Conservation (phyloP, 306 rosid species). For the Crataegus laevigata region DNA sequence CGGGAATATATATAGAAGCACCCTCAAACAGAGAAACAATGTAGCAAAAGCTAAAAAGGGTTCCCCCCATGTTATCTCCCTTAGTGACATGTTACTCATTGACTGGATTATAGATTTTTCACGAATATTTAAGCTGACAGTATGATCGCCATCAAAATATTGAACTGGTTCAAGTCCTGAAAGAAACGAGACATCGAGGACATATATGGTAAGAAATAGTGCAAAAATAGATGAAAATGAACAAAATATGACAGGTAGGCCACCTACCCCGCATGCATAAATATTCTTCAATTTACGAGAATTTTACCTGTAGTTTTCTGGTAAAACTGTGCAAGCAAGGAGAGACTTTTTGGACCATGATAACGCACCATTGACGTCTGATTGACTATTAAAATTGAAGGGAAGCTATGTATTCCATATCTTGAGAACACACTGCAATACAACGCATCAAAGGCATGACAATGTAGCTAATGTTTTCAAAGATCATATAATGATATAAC, state of each 20-base stretch:
- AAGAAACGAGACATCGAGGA: neutral
- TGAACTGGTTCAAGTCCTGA: conserved; percentile 50
- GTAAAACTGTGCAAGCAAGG: conserved; percentile 46
- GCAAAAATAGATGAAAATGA: neutral
- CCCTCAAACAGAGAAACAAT: conserved; percentile 53
- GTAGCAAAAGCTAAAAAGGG: conserved; percentile 47
- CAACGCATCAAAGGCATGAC: conserved; percentile 2
- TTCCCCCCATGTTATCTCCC: conserved; percentile 38
- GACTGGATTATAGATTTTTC: conserved; percentile 26
- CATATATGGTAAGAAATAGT: neutral
- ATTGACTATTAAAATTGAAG: conserved; percentile 61
- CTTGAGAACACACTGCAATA: conserved; percentile 56
- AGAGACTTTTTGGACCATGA: conserved; percentile 43
- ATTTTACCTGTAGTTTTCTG: conserved; percentile 51
- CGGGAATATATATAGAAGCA: conserved; percentile 33
- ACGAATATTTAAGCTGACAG: conserved; percentile 8
- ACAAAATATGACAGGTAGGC: neutral
- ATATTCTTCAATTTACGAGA: conserved; percentile 6
- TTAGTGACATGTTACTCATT: conserved; percentile 20
- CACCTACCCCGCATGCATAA: neutral
- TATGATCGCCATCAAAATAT: conserved; percentile 17
- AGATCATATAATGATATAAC: neutral
- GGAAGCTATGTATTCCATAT: conserved; percentile 68
- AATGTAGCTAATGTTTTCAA: neutral
- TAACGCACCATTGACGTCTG: conserved; percentile 51